Evolutionary conservation across 371 early-diverging fungal species (phyloP), one percentile per base, ranked within the genome.

Genomic region (Phascolomyces articulosus): DNA sequence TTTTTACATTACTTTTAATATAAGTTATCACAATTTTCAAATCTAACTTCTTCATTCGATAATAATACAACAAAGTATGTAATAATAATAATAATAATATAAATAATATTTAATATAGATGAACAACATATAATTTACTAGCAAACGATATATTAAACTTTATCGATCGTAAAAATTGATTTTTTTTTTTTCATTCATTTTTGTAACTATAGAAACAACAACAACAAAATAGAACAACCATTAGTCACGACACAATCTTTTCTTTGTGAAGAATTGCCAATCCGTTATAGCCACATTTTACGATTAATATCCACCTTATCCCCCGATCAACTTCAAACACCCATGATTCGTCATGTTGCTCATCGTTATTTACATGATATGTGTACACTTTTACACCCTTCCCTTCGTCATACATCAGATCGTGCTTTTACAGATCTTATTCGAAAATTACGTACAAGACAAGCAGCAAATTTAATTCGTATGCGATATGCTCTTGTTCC

Each of bases 221-320:
- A 51, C 51, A 51, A 24, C 51, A 51, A 51, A 58, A 21, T n/a
- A n/a, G n/a, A n/a, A n/a, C 40, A 47, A 26, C 54, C 49, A 26
- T 53, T 44, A 6, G 63, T 55, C 4, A 83, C 72, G 9, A 65
- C 88, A 11, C 79, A 90, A 9, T 71, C 79, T 21, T 92, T 92
- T 61, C 69, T 92, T 63, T 84, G 87, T 60, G 81, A 79, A 55
- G 92, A 92, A 68, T 63, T 92, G 51, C 91, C 92, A 9, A 79
- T 91, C 34, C 82, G 92, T 49, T 84, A 87, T 28, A 86, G 88
- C 15, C 91, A 92, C 62, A 84, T 87, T 10, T 71, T 90, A 24
- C 80, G 81, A 59, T 68, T 57, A 66, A 74, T 72, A 62, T 87
- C 78, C 66, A 79, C 65, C 65, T 54, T 77, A 40, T 71, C 73